Base-by-base conservation (phyloP, 2,329 filamentous ascomycete species). In the Elsinoe perseae region DNA sequence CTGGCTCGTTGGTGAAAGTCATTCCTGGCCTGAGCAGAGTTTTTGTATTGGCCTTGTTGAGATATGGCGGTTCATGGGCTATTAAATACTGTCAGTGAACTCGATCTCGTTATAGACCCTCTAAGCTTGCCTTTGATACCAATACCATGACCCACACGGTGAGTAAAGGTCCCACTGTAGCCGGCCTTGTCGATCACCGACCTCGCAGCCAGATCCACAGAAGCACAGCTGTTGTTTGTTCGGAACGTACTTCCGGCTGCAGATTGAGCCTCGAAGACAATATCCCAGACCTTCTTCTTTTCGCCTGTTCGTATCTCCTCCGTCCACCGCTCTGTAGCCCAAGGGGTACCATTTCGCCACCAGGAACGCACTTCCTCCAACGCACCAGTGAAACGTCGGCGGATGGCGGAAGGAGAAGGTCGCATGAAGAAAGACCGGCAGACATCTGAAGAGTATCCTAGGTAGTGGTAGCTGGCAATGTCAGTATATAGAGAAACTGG, bases 1-100 rank as follows among this genome's bases (percentile, higher is more conserved):
- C 82, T 0, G 82, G 82, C 68, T 85, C 82, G 8, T 78, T 77
- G 0, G 82, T 84, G 59, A 85, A 85, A 0, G 76, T 75, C 81
- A 85, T 85, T 0, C 82, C 81, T 0, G 78, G 70, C 44, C 72
- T 70, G 4, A 84, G 68, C 0, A 69, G 62, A 0, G 72, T 69
- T 1, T 64, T 67, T 2, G 69, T 70, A 61, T 85, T 85, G 57
- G 79, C 82, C 62, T 83, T 81, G 64, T 85, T 83, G 28, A 85
- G 68, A 61, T 84, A 85, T 0, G 81, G 82, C 27, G 79, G 81
- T 64, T 85, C 82, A 60, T 84, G 82, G 1, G 81, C 81, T 56
- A 5, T 28, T 34, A 7, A 2, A n/a, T n/a, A n/a, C n/a, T 25
- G 50, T 54, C n/a, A 57, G 28, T 36, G n/a, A n/a, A n/a, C 12